Evolutionary conservation across 2,329 filamentous ascomycete species (phyloP), one percentile per base, ranked within the genome.

Genomic region (Fusarium cicatricum): DNA sequence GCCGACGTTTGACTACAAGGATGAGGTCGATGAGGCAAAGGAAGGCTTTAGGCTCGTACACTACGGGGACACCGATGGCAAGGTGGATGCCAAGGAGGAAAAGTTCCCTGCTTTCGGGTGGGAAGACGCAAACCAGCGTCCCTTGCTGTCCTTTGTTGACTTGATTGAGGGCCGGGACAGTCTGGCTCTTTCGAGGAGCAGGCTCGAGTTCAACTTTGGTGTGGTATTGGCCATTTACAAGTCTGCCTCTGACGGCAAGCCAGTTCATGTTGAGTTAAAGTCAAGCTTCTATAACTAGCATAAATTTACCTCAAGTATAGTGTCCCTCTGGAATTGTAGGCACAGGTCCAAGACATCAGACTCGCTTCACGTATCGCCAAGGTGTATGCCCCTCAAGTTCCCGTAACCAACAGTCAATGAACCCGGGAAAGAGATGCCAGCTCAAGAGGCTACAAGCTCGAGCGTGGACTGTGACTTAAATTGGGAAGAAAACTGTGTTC

Each of bases 1-100:
- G 11, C 54, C 54, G n/a, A 57, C 49, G 10, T 57, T 57, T 32
- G 54, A 57, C 29, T 54, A 57, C 39, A 53, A 54, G 31, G 49
- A 57, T 11, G 32, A 57, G 34, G 49, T 50, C 1, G 44, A 57
- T 15, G 47, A 36, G 11, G 10, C 8, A 1, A 8, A 54, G 31
- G 43, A 54, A 29, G 44, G 54, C 10, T 57, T 57, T 15, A 57
- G 11, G 39, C 50, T 57, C 15, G 36, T 57, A 5, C 44, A 57
- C 36, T 57, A 57, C 17, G 44, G 49, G 6, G 54, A 57, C 49
- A 17, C 33, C 2, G 44, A 49, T 33, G 54, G 54, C 14, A 54
- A 50, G 29, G 54, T 57, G 2, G 29, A 49, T n/a, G 54, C 34
- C 1, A 53, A 11, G 17, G 43, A 53, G 17, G 43, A 53, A 11